Conservation (phyloP, 2,329 filamentous ascomycete species). For the Epichloe scottii region DNA sequence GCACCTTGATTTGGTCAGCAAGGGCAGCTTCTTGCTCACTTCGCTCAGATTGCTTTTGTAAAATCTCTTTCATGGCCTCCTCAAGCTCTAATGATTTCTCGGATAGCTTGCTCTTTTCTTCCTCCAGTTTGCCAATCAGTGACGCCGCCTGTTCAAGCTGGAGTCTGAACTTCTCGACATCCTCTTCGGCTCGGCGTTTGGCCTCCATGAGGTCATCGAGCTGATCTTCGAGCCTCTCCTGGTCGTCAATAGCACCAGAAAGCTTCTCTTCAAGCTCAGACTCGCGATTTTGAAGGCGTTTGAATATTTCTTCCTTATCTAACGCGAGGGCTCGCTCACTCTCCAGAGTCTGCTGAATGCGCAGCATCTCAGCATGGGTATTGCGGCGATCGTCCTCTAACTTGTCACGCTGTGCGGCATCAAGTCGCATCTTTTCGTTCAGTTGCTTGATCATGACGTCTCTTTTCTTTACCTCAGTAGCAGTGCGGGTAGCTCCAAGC, state of each 20-base stretch:
- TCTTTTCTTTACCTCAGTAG: conserved; percentile 84
- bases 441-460: conserved; percentile 88
- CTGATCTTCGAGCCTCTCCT: conserved; percentile 87
- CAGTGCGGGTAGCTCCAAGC: conserved; percentile 80
- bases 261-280: conserved; percentile 87
- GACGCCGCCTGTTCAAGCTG: conserved; percentile 87
- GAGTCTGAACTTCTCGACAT: conserved; percentile 63
- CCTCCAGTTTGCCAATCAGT: conserved; percentile 75
- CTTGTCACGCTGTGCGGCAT: conserved; percentile 60
- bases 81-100: conserved; percentile 59
- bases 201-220: conserved; percentile 78
- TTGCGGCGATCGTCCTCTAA: conserved; percentile 86
- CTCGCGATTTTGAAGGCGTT: conserved; percentile 85
- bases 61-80: conserved; percentile 54
- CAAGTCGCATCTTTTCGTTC: conserved; percentile 69
- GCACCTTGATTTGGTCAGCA: conserved; percentile 75
- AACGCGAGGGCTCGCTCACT: conserved; percentile 90
- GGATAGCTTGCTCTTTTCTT: conserved; percentile 68
- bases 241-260: conserved; percentile 80
- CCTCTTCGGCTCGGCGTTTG: conserved; percentile 78
- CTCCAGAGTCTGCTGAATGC: conserved; percentile 87
- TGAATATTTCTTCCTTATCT: conserved; percentile 99
- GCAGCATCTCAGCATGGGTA: conserved; percentile 74
- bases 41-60: conserved; percentile 57
- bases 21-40: conserved; percentile 66